Conservation (phyloP, 192 early-diverging fungal species). For the Phlyctochytrium arcticum region DNA sequence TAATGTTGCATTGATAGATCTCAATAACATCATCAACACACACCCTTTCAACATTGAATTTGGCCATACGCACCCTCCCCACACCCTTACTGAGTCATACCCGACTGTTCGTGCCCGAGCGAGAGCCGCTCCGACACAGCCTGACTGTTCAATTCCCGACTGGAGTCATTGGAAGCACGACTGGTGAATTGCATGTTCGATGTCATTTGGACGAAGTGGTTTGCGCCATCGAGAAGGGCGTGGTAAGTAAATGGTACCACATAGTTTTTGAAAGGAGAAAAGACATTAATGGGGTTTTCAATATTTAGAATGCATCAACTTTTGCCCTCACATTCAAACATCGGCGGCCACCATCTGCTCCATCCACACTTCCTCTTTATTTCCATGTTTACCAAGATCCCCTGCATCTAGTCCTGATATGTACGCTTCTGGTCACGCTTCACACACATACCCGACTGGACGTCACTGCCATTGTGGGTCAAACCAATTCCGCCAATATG, state of each 20-base stretch:
- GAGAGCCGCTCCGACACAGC: slow-evolving; percentile 34
- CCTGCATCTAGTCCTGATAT: slow-evolving; percentile 34
- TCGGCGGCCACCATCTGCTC: slow-evolving; percentile 22
- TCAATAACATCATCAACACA: too few relatives aligned
- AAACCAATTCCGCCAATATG: slow-evolving; percentile 36
- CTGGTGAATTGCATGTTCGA: slow-evolving; percentile 34
- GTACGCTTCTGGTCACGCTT: slow-evolving; percentile 39
- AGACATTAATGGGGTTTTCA: too few relatives aligned
- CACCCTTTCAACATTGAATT: too few relatives aligned
- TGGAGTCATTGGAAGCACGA: neutral
- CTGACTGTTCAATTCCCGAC: neutral
- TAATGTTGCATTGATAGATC: too few relatives aligned
- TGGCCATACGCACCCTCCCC: too few relatives aligned
- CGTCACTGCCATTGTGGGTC: slow-evolving; percentile 41
- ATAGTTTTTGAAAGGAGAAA: too few relatives aligned
- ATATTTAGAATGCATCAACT: slow-evolving; percentile 23
- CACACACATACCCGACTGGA: slow-evolving; percentile 45
- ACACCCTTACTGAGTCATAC: too few relatives aligned
- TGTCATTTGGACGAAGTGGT: slow-evolving; percentile 42
- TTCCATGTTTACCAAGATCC: slow-evolving; percentile 48
- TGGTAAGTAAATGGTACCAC: slow-evolving; percentile 25
- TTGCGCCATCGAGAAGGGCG: slow-evolving; percentile 27
- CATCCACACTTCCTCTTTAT: slow-evolving; percentile 32
- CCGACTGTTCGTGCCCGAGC: slow-evolving; percentile 43
- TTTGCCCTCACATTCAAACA: slow-evolving; percentile 41